Percentiles rank a stretch among this genome's conserved stretches.
Conservation (phyloP, 257 asterid species). For the Fraxinus anomala region DNA sequence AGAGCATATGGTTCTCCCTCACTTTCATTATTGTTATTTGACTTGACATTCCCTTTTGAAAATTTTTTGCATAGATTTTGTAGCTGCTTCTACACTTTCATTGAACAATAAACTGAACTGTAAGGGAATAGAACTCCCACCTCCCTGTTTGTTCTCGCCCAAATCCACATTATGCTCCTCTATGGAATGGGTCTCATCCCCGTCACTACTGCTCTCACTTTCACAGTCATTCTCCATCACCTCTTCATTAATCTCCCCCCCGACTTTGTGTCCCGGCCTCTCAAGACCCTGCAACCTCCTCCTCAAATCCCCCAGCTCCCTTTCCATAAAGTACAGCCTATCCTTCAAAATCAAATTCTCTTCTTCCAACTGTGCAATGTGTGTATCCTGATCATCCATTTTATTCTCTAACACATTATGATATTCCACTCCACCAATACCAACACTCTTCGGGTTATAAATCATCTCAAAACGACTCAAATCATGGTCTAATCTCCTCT, state of each 20-base stretch:
- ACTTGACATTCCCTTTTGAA: no score
- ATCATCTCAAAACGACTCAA: slow-evolving; percentile 65
- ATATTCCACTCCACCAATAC: slow-evolving; percentile 31
- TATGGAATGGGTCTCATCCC: slow-evolving; percentile 46
- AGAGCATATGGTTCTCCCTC: no score
- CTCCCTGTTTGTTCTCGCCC: slow-evolving; percentile 35
- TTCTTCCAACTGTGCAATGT: slow-evolving; percentile 54
- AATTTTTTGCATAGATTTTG: not conserved
- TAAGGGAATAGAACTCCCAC: slow-evolving; percentile 25
- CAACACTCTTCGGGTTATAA: slow-evolving; percentile 35
- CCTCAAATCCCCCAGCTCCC: slow-evolving; percentile 48
- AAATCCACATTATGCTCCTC: slow-evolving; percentile 53
- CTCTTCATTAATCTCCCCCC: slow-evolving; percentile 37
- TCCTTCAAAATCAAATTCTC: slow-evolving; percentile 59
- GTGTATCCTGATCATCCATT: slow-evolving; percentile 52
- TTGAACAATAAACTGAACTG: no score
- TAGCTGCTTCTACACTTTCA: slow-evolving; percentile 25
- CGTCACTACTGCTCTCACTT: slow-evolving; percentile 55
- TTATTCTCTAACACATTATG: slow-evolving; percentile 44
- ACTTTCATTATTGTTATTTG: no score
- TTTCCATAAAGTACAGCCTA: slow-evolving; percentile 49
- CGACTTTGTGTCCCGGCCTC: slow-evolving; percentile 25
- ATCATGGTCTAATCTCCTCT: slow-evolving; percentile 57
- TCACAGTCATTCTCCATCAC: slow-evolving; percentile 48
- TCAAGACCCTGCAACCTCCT: slow-evolving; percentile 44